Percentiles rank a stretch among this genome's conserved stretches.
phyloP scores from a whole-genome alignment of 805 yeast species.

The Metschnikowia hibisci region DNA sequence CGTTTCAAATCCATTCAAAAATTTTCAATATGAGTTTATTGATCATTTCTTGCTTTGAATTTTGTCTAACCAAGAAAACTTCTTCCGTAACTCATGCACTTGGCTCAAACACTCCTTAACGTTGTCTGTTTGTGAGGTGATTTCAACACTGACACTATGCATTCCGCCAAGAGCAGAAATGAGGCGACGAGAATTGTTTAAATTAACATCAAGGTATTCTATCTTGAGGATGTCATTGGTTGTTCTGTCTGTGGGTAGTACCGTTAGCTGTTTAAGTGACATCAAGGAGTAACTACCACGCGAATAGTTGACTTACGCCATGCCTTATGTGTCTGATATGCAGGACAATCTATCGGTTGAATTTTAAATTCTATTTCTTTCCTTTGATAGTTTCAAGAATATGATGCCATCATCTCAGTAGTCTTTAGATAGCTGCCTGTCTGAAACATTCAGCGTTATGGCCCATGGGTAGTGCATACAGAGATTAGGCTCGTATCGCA shows the following conservation, averaged over 20 bases:
- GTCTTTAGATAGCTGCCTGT: neutral
- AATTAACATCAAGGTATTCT: conserved; percentile 36
- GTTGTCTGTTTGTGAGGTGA: conserved; percentile 3
- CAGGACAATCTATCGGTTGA: too few relatives aligned
- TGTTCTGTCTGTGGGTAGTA: conserved; percentile 32
- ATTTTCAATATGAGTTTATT: too few relatives aligned
- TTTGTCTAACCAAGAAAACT: conserved; percentile 16
- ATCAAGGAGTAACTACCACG: neutral
- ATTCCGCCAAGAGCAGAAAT: conserved; percentile 20
- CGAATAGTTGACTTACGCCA: neutral
- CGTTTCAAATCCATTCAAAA: too few relatives aligned
- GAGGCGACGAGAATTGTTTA: conserved; percentile 35
- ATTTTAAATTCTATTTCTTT: too few relatives aligned
- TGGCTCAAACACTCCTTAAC: conserved; percentile 8
- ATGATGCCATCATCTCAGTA: neutral
- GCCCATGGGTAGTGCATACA: conserved; percentile 1
- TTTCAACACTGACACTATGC: conserved; percentile 6
- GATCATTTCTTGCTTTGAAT: neutral
- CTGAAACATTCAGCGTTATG: neutral
- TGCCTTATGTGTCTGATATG: too few relatives aligned
- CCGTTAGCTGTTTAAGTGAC: conserved; percentile 25
- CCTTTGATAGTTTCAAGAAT: too few relatives aligned
- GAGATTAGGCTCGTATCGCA: neutral
- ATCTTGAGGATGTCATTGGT: conserved; percentile 31
- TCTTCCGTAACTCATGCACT: conserved; percentile 7